Base-by-base conservation (phyloP, 805 yeast genomes). In the Cyberlindnera veronae region DNA sequence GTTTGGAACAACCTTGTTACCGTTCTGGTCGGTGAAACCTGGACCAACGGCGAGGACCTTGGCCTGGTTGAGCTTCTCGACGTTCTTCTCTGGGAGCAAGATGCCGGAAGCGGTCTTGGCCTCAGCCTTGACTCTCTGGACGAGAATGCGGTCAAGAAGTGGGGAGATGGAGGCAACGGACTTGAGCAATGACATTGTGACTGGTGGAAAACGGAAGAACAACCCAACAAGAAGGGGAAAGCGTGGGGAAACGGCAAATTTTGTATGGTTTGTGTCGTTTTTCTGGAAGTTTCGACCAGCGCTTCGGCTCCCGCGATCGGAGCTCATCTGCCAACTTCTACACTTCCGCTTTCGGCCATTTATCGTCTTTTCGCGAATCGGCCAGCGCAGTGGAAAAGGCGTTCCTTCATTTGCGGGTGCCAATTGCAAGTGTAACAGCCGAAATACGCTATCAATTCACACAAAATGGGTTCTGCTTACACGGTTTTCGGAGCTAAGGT, bases 11-110 rank as follows among this genome's bases (percentile, higher is more conserved):
- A 87, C 72, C 50, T 79, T 64, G 58, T 81, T 72, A 50, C 98
- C 98, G 42, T 80, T 76, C 44, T 76, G 69, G 68, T 84, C 84
- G 44, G 81, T 69, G 61, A 77, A 74, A 54, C 99, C 99, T 40
- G 98, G 98, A 47, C 99, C 99, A 50, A 90, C 88, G 44, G 98
- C 91, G 50, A 91, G 68, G 37, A 91, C 98, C 41, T 81, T 81
- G 47, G 90, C 99, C 68, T 88, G 85, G 74, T 86, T 86, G 61
- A 89, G 77, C 71, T 91, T 93, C 65, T 87, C 91, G 57, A 84
- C 95, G 74, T 91, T 90, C 76, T 89, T 89, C 70, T 90, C 97
- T 48, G 98, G 98, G 53, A 90, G 83, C 69, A 79, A 86, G 59
- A 90, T 77, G 60, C 98, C 98, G 32, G 93, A 81, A 42, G 95